Percentiles rank a stretch among this genome's conserved stretches.
Conservation (phyloP, 2,329 filamentous ascomycete genomes). For the Microsporum canis region DNA sequence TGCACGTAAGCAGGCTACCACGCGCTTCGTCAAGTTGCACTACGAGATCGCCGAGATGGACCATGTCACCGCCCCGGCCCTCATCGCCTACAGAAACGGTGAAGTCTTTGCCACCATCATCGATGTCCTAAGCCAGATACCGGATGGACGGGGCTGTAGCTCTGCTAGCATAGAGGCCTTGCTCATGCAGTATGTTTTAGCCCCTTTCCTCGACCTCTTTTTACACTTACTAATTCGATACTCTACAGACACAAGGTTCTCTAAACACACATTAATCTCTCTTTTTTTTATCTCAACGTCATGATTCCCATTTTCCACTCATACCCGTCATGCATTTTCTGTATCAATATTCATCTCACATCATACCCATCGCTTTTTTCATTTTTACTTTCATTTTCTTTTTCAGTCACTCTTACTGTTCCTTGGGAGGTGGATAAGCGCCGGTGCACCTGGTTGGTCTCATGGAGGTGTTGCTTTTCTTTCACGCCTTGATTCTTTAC, state of each 20-base stretch:
- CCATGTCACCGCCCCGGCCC: constrained; percentile 70
- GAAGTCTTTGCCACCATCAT: constrained; percentile 86
- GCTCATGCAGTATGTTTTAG: constrained; percentile 42
- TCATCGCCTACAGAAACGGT: constrained; percentile 79
- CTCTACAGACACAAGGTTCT: constrained; percentile 22
- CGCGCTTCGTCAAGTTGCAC: constrained; percentile 84
- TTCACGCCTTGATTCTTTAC: background rate
- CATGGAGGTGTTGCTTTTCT: background rate
- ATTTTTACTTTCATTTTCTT: background rate
- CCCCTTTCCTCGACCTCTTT: background rate
- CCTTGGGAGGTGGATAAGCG: background rate
- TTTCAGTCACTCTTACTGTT: constrained; percentile 5
- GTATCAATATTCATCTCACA: background rate
- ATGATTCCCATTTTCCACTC: background rate
- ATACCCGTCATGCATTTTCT: background rate
- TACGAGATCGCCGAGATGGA: constrained; percentile 92
- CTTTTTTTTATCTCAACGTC: background rate
- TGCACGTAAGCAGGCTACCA: constrained; percentile 56
- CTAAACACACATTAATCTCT: constrained; percentile 12
- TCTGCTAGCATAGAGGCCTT: constrained; percentile 46
- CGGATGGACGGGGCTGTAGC: constrained; percentile 42
- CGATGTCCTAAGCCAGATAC: constrained; percentile 76
- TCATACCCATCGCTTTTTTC: background rate
- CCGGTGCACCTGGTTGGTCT: background rate
- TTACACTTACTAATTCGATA: constrained; percentile 8